Percentiles rank a stretch among this genome's conserved stretches.
Conservation (phyloP, 75 land plant species). For the Isoetes taiwanensis region DNA sequence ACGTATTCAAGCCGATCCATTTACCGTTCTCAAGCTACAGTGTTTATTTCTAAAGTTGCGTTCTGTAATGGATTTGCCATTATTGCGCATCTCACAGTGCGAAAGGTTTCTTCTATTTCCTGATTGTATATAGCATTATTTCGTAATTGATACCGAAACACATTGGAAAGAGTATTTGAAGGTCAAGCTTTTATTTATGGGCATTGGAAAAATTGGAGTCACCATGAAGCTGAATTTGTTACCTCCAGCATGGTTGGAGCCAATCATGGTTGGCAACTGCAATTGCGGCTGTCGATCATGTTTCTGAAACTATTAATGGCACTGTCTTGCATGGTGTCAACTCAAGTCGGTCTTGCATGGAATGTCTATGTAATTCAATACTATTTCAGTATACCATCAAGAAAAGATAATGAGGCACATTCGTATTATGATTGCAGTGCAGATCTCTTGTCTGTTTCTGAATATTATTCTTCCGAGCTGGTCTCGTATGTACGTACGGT, state of each 20-base stretch:
- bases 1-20: conserved; percentile 28
- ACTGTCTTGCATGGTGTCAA: too few relatives aligned
- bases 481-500: conserved; percentile 29
- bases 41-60: conserved; percentile 34
- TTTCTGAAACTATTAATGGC: too few relatives aligned
- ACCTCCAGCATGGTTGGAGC: too few relatives aligned
- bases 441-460: conserved; percentile 30
- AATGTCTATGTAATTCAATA: too few relatives aligned
- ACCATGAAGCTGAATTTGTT: too few relatives aligned
- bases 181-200: too few relatives aligned
- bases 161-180: too few relatives aligned
- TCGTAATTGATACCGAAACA: neutral
- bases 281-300: too few relatives aligned
- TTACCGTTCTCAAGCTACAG: conserved; percentile 27
- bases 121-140: neutral
- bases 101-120: conserved; percentile 13
- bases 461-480: conserved; percentile 33
- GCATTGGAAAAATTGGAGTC: too few relatives aligned
- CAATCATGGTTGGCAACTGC: too few relatives aligned
- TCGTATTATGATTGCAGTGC: conserved; percentile 10
- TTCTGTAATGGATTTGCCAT: conserved; percentile 27
- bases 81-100: conserved; percentile 29
- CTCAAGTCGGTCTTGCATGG: too few relatives aligned
- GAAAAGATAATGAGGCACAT: neutral
- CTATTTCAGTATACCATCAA: too few relatives aligned